Conservation (phyloP, 768 basidiomycete species). For the Steccherinum ochraceum region DNA sequence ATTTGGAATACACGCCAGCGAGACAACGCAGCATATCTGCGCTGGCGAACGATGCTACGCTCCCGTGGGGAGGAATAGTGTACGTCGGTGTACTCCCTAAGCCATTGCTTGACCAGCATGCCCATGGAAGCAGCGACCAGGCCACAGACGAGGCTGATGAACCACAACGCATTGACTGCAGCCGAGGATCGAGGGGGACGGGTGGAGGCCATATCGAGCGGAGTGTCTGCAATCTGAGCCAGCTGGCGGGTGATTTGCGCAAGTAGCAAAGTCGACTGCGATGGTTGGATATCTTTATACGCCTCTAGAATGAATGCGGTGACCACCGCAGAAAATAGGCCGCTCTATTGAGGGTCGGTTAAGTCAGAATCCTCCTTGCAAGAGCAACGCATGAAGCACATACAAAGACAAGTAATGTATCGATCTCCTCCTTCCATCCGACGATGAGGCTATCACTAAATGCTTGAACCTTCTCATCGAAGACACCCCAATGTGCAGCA, state of each 20-base stretch:
- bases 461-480: too few relatives aligned
- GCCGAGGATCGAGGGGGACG: background rate
- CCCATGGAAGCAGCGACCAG: conserved; percentile 16
- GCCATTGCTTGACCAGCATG: conserved; percentile 20
- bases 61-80: conserved; percentile 4
- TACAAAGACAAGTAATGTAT: background rate
- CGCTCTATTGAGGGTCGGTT: background rate
- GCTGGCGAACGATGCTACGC: conserved; percentile 12
- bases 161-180: conserved; percentile 14
- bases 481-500: too few relatives aligned
- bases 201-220: background rate
- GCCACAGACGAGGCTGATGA: conserved; percentile 14
- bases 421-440: background rate
- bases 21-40: conserved; percentile 10
- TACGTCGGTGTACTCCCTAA: conserved; percentile 9
- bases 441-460: too few relatives aligned
- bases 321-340: background rate
- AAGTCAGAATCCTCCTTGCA: background rate
- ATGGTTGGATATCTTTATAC: background rate
- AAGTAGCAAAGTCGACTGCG: background rate
- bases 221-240: background rate
- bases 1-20: conserved; percentile 16
- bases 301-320: background rate
- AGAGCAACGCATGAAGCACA: background rate
- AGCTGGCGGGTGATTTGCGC: background rate